Percentiles rank a stretch among this genome's conserved stretches.
Conservation (phyloP, 2,329 filamentous ascomycete species). For the Verticillium tricorpus region DNA sequence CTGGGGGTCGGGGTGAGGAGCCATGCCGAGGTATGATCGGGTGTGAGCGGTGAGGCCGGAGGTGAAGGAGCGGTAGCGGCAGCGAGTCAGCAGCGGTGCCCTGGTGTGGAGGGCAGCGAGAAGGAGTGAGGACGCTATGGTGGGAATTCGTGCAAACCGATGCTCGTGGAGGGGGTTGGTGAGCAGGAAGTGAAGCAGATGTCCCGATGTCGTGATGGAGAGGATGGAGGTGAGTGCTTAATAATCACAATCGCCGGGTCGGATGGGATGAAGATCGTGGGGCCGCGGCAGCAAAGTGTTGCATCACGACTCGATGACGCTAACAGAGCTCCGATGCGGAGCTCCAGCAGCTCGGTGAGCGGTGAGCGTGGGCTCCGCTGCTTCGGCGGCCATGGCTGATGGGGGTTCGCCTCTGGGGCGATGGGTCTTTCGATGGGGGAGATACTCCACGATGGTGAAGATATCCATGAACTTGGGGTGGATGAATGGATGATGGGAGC, state of each 20-base stretch:
- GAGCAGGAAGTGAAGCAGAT: background rate
- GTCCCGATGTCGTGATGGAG: background rate
- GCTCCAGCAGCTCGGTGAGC: background rate
- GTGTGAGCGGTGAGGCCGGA: background rate
- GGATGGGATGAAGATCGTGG: background rate
- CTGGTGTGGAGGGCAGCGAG: background rate
- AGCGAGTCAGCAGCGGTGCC: background rate
- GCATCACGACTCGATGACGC: background rate
- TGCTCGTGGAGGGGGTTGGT: background rate
- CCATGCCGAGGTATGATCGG: conserved; percentile 19
- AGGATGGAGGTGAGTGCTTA: background rate
- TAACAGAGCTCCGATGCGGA: background rate
- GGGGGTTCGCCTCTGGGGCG: background rate
- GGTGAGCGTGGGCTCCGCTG: background rate
- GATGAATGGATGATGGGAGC: background rate
- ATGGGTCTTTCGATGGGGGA: background rate
- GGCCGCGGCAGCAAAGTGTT: background rate
- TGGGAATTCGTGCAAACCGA: background rate
- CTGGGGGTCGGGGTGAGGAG: conserved; percentile 27
- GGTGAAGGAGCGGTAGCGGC: background rate
- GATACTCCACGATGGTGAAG: background rate
- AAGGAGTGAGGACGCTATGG: background rate
- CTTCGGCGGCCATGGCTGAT: background rate
- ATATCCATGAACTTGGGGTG: background rate
- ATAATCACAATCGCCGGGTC: background rate